These are phyloP conservation scores for Monosporascus sp. DNA, from an alignment of 2,329 filamentous ascomycete genomes.

Conservation along the genomic window DNA sequence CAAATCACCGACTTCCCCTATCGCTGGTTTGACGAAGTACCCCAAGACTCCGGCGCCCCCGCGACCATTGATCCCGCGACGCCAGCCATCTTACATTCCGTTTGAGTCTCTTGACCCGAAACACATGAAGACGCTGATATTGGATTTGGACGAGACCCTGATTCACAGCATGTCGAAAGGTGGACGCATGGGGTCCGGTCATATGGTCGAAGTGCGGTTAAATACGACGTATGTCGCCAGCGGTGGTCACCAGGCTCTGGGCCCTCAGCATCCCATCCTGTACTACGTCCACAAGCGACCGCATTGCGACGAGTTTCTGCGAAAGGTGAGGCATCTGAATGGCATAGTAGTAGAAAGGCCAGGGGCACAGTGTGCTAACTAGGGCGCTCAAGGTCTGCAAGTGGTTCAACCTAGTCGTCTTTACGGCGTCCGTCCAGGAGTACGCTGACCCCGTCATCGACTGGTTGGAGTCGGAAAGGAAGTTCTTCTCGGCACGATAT, in stretches of 20 bases:
- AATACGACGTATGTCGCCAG: slow-evolving; percentile 66
- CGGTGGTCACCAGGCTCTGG: slow-evolving; percentile 61
- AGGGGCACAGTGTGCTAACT: slow-evolving; percentile 14
- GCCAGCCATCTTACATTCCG: slow-evolving; percentile 82
- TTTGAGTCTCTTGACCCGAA: slow-evolving; percentile 48
- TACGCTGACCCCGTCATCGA: slow-evolving; percentile 98
- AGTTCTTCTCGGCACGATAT: slow-evolving; percentile 90
- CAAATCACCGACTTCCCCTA: slow-evolving; percentile 88
- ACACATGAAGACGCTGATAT: slow-evolving; percentile 85
- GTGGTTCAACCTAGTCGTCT: slow-evolving; percentile 97
- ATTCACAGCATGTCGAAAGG: slow-evolving; percentile 98
- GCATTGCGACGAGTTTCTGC: slow-evolving; percentile 92
- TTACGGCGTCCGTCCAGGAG: slow-evolving; percentile 96
- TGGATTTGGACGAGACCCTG: slow-evolving; percentile 94
- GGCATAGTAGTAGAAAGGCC: background rate
- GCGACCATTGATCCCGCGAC: slow-evolving; percentile 79
- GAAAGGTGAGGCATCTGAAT: slow-evolving; percentile 54
- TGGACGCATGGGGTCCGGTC: slow-evolving; percentile 88
- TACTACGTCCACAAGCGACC: slow-evolving; percentile 99
- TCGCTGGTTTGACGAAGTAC: slow-evolving; percentile 76
- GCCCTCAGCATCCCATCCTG: slow-evolving; percentile 89
- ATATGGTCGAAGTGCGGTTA: slow-evolving; percentile 97
- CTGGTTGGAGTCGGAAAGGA: slow-evolving; percentile 94
- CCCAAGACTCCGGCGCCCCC: slow-evolving; percentile 86
- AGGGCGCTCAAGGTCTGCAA: slow-evolving; percentile 64